Evolutionary conservation across 768 basidiomycete species (phyloP).

Genomic region (Sutorius australiensis): DNA sequence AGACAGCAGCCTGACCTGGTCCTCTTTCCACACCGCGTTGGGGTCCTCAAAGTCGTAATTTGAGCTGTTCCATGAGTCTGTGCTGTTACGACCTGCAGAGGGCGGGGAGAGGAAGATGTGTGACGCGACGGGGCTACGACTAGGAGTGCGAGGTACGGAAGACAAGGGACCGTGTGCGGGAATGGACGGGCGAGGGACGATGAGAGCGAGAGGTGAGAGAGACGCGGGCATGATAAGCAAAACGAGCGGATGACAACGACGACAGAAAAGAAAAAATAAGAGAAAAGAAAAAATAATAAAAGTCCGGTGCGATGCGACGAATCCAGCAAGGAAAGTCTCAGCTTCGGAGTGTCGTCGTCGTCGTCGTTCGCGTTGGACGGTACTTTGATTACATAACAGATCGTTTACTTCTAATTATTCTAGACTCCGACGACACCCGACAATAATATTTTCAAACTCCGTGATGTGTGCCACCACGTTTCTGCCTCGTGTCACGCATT

Average conservation of each 20-base stretch:
- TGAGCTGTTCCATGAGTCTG: conserved; percentile 84
- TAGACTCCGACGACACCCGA: conserved; percentile 19
- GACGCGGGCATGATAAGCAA: conserved; percentile 38
- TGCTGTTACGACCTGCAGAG: conserved; percentile 54
- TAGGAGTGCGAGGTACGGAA: conserved; percentile 57
- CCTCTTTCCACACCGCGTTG: conserved; percentile 70
- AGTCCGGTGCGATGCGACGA: conserved; percentile 5
- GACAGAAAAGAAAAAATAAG: neutral
- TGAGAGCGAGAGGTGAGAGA: conserved; percentile 54
- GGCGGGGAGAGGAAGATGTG: conserved; percentile 47
- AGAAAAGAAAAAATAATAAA: conserved; percentile 18
- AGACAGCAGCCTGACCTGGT: conserved; percentile 63
- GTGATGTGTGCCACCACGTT: conserved; percentile 17
- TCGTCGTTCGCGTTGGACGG: conserved; percentile 24
- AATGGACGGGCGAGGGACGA: conserved; percentile 55
- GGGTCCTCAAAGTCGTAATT: conserved; percentile 60
- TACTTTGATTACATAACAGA: conserved; percentile 18
- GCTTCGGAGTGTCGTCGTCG: conserved; percentile 15
- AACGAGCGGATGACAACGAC: conserved; percentile 50
- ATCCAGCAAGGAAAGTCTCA: conserved; percentile 19
- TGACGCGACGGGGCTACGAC: conserved; percentile 50
- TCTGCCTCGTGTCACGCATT: conserved; percentile 10
- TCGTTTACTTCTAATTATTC: conserved; percentile 14
- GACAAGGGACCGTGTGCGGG: conserved; percentile 27
- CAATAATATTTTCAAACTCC: conserved; percentile 11